Evolutionary conservation across 257 asterid species (phyloP).

Genomic region (Solanum piurae): DNA sequence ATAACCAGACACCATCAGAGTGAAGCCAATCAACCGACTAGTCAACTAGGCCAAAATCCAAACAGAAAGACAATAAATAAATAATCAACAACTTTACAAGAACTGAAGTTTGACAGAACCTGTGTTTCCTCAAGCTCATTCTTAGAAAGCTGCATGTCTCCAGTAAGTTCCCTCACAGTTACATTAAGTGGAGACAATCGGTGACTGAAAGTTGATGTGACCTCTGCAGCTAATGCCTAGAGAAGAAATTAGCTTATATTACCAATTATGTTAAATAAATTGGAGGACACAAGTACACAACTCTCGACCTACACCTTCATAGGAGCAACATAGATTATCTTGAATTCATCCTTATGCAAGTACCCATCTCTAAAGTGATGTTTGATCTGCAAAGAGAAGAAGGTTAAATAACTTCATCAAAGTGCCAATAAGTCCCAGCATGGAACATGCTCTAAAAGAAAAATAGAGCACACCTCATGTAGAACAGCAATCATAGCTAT

Average conservation of each 20-base stretch:
- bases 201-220: conserved; percentile 85
- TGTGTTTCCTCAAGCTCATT: conserved; percentile 94
- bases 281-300: neutral
- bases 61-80: neutral
- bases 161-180: conserved; percentile 89
- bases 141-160: conserved; percentile 96
- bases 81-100: conserved; percentile 7
- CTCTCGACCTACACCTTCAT: conserved; percentile 63
- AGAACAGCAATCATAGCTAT: conserved; percentile 91
- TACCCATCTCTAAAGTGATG: conserved; percentile 92
- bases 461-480: conserved; percentile 59
- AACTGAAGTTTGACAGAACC: conserved; percentile 53
- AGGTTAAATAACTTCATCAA: neutral
- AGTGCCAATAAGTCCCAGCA: conserved; percentile 1
- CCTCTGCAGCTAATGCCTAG: conserved; percentile 98
- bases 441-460: neutral
- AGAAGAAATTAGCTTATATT: neutral
- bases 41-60: neutral
- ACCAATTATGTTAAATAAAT: neutral
- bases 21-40: neutral
- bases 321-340: conserved; percentile 98
- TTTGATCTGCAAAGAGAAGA: conserved; percentile 42
- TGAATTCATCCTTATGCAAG: conserved; percentile 92
- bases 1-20: neutral
- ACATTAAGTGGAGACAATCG: conserved; percentile 80